phyloP scores from a whole-genome alignment of 1,284 basidiomycete genomes.

The Gomphus sp. region DNA sequence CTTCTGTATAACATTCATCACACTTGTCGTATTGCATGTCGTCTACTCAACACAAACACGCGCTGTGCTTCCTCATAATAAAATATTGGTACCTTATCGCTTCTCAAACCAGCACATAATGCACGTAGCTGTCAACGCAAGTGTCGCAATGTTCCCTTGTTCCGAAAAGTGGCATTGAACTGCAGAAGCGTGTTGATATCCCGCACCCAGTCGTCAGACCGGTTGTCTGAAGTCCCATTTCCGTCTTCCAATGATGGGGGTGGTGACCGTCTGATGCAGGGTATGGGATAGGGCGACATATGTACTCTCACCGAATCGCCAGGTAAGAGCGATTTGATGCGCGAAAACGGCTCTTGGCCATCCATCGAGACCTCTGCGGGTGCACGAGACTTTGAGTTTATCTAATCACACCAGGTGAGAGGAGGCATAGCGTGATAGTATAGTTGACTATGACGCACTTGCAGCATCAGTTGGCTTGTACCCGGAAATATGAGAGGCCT shows the following conservation, averaged over 20 bases:
- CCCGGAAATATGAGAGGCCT: constrained; percentile 84
- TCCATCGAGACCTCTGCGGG: constrained; percentile 90
- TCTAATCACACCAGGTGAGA: constrained; percentile 35
- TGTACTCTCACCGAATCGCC: constrained; percentile 82
- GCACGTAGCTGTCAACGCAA: constrained; percentile 25
- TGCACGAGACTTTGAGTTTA: constrained; percentile 77
- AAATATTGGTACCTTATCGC: not conserved
- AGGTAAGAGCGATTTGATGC: constrained; percentile 41
- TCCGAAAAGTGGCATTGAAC: constrained; percentile 87
- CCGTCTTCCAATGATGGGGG: constrained; percentile 35
- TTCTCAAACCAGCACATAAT: not conserved
- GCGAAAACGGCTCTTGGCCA: constrained; percentile 71
- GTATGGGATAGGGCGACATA: constrained; percentile 84
- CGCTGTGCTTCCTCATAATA: no score
- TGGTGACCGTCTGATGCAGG: constrained; percentile 82
- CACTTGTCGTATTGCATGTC: no score
- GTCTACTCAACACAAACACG: no score
- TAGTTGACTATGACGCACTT: constrained; percentile 42
- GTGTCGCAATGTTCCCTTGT: constrained; percentile 70
- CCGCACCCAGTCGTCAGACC: constrained; percentile 80
- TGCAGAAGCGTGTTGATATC: constrained; percentile 92
- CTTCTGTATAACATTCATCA: no score
- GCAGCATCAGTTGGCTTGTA: constrained; percentile 37
- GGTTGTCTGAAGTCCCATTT: constrained; percentile 22
- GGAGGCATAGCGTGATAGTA: not conserved